Conservation (phyloP, 202 grass and related monocot genomes). For the Setaria viridis region DNA sequence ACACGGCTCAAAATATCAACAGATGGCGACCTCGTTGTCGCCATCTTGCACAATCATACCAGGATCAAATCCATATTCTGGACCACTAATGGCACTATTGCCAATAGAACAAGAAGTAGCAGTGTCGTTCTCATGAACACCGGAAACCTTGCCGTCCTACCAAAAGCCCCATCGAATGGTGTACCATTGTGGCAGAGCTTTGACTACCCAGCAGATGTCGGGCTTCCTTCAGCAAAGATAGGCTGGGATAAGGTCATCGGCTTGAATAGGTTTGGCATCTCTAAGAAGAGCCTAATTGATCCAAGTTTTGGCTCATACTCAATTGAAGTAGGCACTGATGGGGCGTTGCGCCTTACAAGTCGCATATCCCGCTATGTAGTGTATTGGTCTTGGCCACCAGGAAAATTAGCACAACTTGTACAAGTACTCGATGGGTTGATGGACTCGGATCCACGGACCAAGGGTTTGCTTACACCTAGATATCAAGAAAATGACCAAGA, state of each 20-base stretch:
- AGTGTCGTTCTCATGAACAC: neutral
- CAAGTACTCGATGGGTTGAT: neutral
- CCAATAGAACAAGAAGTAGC: neutral
- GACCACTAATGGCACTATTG: neutral
- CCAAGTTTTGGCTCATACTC: neutral
- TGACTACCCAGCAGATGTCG: neutral
- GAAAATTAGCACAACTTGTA: neutral
- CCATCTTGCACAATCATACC: neutral
- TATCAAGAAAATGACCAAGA: neutral
- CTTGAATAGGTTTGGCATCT: neutral
- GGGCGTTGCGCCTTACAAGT: neutral
- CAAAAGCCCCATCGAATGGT: neutral
- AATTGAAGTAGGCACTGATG: neutral
- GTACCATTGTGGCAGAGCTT: constrained; percentile 3
- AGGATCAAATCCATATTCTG: neutral
- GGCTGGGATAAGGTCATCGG: neutral
- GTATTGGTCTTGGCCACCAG: neutral
- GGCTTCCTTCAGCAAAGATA: neutral
- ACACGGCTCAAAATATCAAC: neutral
- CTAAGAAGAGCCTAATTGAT: neutral
- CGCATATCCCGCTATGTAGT: accelerated
- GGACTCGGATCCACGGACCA: neutral
- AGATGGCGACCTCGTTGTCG: neutral
- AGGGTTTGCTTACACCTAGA: neutral
- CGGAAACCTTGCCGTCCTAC: neutral